A percentile compares a stretch with the other conserved stretches of the same genome.
phyloP scores from a whole-genome alignment of 2,329 filamentous ascomycete species.

The Corniculantispora saksenae region DNA sequence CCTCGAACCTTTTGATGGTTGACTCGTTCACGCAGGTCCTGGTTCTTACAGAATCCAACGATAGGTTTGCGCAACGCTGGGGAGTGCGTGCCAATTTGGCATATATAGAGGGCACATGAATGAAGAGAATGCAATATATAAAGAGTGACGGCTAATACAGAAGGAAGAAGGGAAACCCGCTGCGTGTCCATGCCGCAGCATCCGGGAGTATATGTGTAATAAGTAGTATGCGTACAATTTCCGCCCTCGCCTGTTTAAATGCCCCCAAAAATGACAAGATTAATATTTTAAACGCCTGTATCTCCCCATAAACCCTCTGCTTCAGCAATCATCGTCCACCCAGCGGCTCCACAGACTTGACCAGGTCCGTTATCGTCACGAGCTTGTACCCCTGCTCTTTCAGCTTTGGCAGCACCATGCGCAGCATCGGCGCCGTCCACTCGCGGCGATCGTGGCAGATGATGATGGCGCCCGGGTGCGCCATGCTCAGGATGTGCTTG shows the following conservation, averaged over 20 bases:
- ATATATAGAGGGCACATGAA: neutral
- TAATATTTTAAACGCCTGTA: neutral
- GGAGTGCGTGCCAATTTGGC: too few species aligned
- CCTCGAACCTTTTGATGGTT: too few species aligned
- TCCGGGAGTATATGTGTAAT: neutral
- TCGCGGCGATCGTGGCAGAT: slow-evolving; percentile 81
- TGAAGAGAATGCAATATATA: neutral
- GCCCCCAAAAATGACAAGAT: neutral
- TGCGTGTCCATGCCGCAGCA: neutral
- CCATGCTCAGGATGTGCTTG: slow-evolving; percentile 77
- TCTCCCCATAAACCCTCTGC: neutral
- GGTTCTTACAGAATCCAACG: too few species aligned
- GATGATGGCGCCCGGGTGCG: slow-evolving; percentile 74
- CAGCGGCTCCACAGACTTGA: slow-evolving; percentile 39
- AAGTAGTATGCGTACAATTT: neutral
- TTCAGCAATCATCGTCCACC: slow-evolving; percentile 6
- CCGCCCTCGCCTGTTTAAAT: neutral
- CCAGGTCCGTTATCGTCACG: slow-evolving; percentile 69
- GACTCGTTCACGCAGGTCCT: too few species aligned
- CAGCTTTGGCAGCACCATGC: slow-evolving; percentile 70
- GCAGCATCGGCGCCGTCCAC: slow-evolving; percentile 84
- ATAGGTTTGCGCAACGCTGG: too few species aligned
- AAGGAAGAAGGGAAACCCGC: neutral
- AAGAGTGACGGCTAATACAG: neutral
- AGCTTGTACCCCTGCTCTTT: slow-evolving; percentile 68